A percentile compares a stretch with the other conserved stretches of the same genome.
These are phyloP conservation scores for Podila horticola DNA, from an alignment of 192 early-diverging fungal genomes.

Conservation along the genomic window DNA sequence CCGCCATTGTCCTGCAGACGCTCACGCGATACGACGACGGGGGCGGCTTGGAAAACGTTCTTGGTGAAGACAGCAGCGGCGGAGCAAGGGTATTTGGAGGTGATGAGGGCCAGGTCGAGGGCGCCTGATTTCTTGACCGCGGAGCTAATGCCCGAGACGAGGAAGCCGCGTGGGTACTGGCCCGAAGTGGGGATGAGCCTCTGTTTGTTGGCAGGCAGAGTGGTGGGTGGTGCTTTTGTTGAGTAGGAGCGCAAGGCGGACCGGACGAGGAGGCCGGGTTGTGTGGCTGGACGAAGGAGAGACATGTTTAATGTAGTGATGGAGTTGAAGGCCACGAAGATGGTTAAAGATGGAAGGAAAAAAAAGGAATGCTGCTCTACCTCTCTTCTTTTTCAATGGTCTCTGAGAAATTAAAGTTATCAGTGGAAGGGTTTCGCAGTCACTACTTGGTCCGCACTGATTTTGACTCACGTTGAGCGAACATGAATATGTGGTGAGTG, in stretches of 20 bases:
- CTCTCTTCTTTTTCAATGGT: too few relatives aligned
- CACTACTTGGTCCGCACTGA: too few relatives aligned
- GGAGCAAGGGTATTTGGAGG: slow-evolving; percentile 72
- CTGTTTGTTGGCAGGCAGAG: slow-evolving; percentile 60
- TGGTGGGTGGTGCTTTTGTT: slow-evolving; percentile 41
- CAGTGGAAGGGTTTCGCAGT: too few relatives aligned
- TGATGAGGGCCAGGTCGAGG: slow-evolving; percentile 85
- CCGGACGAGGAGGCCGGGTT: neutral
- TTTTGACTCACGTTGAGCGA: too few relatives aligned
- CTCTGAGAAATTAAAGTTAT: too few relatives aligned
- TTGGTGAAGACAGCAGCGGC: slow-evolving; percentile 93
- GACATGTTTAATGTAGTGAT: too few relatives aligned
- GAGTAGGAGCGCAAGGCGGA: slow-evolving; percentile 17
- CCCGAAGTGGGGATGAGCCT: slow-evolving; percentile 78
- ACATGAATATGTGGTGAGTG: too few relatives aligned
- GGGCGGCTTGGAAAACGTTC: slow-evolving; percentile 93
- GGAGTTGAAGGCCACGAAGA: too few relatives aligned
- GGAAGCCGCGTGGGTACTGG: slow-evolving; percentile 87
- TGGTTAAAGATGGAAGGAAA: too few relatives aligned
- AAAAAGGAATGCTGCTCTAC: too few relatives aligned
- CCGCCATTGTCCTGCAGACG: slow-evolving; percentile 64
- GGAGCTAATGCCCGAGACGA: slow-evolving; percentile 76
- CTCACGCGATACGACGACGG: slow-evolving; percentile 78
- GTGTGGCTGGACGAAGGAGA: too few relatives aligned
- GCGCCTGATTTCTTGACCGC: slow-evolving; percentile 85